Evolutionary conservation across 371 early-diverging fungal species (phyloP).

Genomic region (Mortierella sp.): DNA sequence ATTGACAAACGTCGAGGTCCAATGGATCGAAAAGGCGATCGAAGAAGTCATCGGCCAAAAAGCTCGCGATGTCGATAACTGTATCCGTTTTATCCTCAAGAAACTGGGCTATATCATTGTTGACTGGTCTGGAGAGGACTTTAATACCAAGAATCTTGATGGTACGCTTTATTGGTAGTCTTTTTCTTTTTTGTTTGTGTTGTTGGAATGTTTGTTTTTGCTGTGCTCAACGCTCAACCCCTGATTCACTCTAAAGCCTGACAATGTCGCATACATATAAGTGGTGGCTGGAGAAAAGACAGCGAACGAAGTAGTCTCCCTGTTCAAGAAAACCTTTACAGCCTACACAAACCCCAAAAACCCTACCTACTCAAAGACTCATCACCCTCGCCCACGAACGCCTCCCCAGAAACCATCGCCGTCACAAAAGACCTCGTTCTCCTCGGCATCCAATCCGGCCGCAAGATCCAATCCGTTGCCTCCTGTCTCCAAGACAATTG

Average conservation of each 20-base stretch:
- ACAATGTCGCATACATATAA: background rate
- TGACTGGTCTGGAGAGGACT: constrained; percentile 43
- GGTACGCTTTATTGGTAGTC: background rate
- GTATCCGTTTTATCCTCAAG: constrained; percentile 68
- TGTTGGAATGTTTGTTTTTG: background rate
- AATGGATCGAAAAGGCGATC: constrained; percentile 75
- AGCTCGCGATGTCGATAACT: constrained; percentile 70
- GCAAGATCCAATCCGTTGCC: constrained; percentile 6
- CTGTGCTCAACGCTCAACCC: background rate
- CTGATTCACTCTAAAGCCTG: too few species aligned
- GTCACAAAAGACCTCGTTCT: background rate
- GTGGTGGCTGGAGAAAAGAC: background rate
- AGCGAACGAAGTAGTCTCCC: background rate
- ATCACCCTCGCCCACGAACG: background rate
- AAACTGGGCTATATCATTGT: constrained; percentile 67
- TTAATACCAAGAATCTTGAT: background rate
- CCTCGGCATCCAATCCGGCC: background rate
- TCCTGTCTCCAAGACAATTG: constrained; percentile 1
- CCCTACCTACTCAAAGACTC: background rate
- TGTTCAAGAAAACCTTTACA: background rate
- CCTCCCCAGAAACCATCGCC: background rate
- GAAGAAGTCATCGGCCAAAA: constrained; percentile 71
- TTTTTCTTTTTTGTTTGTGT: too few species aligned
- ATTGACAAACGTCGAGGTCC: constrained; percentile 76
- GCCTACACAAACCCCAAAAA: background rate